Evolutionary conservation across 2,329 filamentous ascomycete genomes (phyloP).

Genomic region (Akanthomyces lecanii): DNA sequence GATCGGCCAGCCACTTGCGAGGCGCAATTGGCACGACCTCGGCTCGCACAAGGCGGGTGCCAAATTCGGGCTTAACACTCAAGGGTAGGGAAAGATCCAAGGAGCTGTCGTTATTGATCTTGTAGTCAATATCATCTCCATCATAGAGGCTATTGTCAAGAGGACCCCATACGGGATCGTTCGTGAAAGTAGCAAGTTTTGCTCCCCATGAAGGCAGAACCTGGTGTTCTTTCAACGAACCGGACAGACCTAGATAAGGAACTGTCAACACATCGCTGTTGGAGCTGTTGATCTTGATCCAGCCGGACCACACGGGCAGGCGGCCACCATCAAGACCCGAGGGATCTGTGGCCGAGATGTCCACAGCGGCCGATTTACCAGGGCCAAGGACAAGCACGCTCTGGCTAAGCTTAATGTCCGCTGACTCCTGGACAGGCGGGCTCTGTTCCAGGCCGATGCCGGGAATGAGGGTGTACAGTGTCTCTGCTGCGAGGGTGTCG

Average conservation of each 20-base stretch:
- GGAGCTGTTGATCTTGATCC: neutral
- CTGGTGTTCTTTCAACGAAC: neutral
- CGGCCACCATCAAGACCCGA: neutral
- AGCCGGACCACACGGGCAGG: neutral
- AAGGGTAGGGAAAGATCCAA: neutral
- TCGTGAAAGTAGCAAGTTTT: neutral
- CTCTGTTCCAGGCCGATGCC: too few relatives aligned
- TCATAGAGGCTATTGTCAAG: neutral
- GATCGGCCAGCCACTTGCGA: neutral
- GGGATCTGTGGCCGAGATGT: neutral
- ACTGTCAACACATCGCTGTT: neutral
- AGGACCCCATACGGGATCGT: too few relatives aligned
- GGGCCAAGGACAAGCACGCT: neutral
- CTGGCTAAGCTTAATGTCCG: neutral
- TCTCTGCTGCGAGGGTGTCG: neutral
- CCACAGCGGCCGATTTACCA: neutral
- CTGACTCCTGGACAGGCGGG: neutral
- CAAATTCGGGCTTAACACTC: neutral
- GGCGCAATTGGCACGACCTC: neutral
- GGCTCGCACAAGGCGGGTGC: neutral
- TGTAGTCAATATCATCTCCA: neutral
- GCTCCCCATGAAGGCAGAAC: neutral
- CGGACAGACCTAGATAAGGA: neutral
- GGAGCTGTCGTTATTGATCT: neutral
- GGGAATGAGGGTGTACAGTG: neutral